Conservation (phyloP, 83 land plant species). For the Diphasiastrum complanatum region DNA sequence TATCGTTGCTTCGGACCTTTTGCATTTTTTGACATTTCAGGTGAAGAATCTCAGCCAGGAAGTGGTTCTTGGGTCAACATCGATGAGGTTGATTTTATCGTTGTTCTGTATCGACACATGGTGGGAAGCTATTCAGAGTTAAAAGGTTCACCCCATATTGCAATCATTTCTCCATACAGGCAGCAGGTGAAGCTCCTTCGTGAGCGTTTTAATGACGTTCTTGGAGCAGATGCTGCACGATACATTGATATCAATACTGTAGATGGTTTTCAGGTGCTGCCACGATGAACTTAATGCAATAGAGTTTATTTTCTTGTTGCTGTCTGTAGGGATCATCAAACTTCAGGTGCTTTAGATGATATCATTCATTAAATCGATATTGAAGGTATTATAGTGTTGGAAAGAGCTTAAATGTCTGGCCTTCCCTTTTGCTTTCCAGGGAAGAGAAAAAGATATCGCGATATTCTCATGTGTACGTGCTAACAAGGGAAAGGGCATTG, state of each 20-base stretch:
- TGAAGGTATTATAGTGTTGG: too few relatives aligned
- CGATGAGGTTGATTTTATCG: constrained; percentile 76
- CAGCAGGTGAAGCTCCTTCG: constrained; percentile 72
- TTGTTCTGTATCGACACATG: constrained; percentile 54
- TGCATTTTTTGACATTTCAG: constrained; percentile 81
- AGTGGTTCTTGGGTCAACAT: constrained; percentile 82
- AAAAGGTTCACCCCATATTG: constrained; percentile 54
- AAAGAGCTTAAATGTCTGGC: too few relatives aligned
- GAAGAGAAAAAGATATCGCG: constrained; percentile 87
- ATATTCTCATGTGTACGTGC: constrained; percentile 95
- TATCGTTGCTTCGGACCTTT: constrained; percentile 91
- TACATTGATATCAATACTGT: constrained; percentile 80
- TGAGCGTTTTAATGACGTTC: constrained; percentile 41
- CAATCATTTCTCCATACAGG: constrained; percentile 84
- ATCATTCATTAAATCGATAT: constrained; percentile 2
- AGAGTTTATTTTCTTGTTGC: not conserved
- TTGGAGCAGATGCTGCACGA: constrained; percentile 51
- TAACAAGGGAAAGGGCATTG: constrained; percentile 60
- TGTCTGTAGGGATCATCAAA: not conserved
- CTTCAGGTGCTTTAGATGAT: not conserved
- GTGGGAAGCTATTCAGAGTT: constrained; percentile 52
- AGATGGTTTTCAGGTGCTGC: constrained; percentile 85
- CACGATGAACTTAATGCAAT: too few relatives aligned
- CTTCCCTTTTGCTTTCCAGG: constrained; percentile 44
- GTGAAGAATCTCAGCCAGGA: constrained; percentile 74